Conservation (phyloP, 2,329 filamentous ascomycete species). For the Ceratocystis diversiconidia region DNA sequence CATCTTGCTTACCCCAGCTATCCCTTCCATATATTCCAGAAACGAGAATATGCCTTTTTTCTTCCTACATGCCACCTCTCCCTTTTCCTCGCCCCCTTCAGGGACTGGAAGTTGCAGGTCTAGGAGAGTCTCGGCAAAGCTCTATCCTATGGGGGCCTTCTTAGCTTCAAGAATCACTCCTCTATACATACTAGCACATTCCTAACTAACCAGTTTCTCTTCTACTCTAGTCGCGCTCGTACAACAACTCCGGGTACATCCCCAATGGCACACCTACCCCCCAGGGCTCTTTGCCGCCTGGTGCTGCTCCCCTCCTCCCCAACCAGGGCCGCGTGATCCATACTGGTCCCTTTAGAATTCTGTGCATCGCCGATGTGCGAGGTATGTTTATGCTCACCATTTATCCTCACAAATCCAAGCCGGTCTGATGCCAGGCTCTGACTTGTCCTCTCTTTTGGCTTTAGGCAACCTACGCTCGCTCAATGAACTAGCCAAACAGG, state of each 20-base stretch:
- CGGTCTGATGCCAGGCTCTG: constrained; percentile 18
- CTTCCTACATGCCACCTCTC: constrained; percentile 3
- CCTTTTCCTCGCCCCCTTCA: not conserved
- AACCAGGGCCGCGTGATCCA: constrained; percentile 55
- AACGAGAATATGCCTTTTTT: constrained; percentile 8
- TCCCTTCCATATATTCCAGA: not conserved
- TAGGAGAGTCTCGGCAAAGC: constrained; percentile 18
- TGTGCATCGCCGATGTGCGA: constrained; percentile 60
- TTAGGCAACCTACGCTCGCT: constrained; percentile 85
- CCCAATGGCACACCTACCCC: constrained; percentile 43
- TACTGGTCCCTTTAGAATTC: constrained; percentile 49
- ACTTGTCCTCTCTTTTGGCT: not conserved
- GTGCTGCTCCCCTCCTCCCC: constrained; percentile 49
- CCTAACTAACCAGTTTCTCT: constrained; percentile 19
- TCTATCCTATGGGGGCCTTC: not conserved
- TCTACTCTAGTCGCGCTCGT: constrained; percentile 28
- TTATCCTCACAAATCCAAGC: not conserved
- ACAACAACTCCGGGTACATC: constrained; percentile 43
- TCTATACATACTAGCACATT: constrained; percentile 14
- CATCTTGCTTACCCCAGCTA: not conserved
- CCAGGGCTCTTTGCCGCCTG: constrained; percentile 29
- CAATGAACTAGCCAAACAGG: constrained; percentile 90
- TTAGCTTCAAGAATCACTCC: not conserved
- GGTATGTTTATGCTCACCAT: constrained; percentile 31
- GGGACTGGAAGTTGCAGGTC: constrained; percentile 7